Conservation (phyloP, 257 asterid species). For the Solanum piurae region DNA sequence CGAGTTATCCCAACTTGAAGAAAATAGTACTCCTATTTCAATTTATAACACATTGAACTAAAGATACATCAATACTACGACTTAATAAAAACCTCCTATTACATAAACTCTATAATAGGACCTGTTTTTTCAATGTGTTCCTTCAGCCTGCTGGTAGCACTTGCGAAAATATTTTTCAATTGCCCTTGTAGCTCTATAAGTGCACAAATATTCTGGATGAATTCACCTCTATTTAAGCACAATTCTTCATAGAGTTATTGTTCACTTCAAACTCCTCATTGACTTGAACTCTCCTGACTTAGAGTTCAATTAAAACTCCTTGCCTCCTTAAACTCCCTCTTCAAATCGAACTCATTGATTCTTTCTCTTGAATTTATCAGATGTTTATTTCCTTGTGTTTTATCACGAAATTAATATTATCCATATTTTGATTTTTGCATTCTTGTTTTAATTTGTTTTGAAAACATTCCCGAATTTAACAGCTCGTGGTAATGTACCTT, state of each 20-base stretch:
- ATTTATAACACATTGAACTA: neutral
- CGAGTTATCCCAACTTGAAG: neutral
- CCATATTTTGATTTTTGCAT: too few relatives aligned
- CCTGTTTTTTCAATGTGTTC: neutral
- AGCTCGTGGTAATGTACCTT: too few relatives aligned
- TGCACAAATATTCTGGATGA: neutral
- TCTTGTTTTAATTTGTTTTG: too few relatives aligned
- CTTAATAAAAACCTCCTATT: neutral
- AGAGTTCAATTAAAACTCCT: neutral
- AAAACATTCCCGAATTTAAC: too few relatives aligned
- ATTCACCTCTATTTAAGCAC: neutral
- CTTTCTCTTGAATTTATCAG: too few relatives aligned
- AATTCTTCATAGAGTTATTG: neutral
- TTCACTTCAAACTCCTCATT: too few relatives aligned
- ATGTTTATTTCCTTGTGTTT: neutral
- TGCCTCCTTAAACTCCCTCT: too few relatives aligned
- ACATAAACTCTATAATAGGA: neutral
- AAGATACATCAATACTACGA: neutral
- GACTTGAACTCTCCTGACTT: too few relatives aligned
- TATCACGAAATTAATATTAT: too few relatives aligned
- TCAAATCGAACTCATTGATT: too few relatives aligned
- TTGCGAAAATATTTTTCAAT: too few relatives aligned
- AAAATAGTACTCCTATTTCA: accelerated
- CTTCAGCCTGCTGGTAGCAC: neutral
- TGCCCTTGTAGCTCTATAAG: neutral